Evolutionary conservation across 805 yeast species (phyloP), one percentile per base, ranked within the genome.

Genomic region (Torulaspora maleeae): DNA sequence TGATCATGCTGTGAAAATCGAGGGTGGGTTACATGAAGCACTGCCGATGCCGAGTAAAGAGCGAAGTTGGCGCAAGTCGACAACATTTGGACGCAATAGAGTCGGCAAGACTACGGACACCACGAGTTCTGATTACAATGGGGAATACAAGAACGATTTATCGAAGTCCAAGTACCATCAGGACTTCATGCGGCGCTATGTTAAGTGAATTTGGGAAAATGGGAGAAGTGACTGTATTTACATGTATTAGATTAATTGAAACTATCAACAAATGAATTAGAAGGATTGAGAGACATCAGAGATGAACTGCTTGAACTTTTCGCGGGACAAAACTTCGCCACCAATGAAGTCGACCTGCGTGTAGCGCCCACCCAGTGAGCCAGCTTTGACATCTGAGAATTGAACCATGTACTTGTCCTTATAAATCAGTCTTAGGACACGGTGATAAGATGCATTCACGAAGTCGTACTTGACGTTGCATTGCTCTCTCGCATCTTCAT

Each of bases 121-220:
- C 32, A 68, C 61, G 45, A 60, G 38, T n/a, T 7, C 20, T 5
- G 19, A 25, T 12, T 42, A 5, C 12, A 32, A n/a, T 8, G 19
- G 34, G n/a, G 54, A 51, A 10, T 64, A 66, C 38, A 54, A 62
- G 24, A 70, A 69, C 43, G 65, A 69, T 63, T 12, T 61, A 57
- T 53, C 72, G 17, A 59, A 64, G 36, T 70, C 73, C 38, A 68
- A 67, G 11, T 71, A 67, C 44, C 77, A 74, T 52, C 60, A 62
- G 37, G 64, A 67, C 20, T 74, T 74, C 44, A 60, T 74, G 60
- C 64, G 69, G 41, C 68, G 63, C 42, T 71, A 63, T 51, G 58
- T 72, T 13, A 66, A 55, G 44, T 73, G 33, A 32, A 47, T 22
- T 36, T 28, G 35, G 27, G 36, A 24, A 25, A 8, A 16, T 30